Evolutionary conservation across 306 rosid genomes (phyloP), one percentile per base, ranked within the genome.

Genomic region (Trifolium pratense): DNA sequence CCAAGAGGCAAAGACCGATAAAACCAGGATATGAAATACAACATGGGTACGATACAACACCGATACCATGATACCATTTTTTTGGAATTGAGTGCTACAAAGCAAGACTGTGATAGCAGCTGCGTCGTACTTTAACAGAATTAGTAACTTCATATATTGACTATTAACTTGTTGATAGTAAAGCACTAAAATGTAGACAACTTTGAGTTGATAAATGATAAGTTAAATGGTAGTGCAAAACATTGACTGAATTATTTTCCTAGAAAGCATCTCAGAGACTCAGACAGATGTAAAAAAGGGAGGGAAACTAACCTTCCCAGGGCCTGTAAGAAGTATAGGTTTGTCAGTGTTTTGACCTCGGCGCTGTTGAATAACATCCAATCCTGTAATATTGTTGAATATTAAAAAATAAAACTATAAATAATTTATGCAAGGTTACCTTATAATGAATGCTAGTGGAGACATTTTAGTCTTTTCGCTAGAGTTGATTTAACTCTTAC

Each of bases 301-400:
- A 68, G 25, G 36, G 21, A 58, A 21, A 23, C 80, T 61, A 66
- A 89, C 98, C 96, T 94, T 94, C 59, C 98, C 97, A 12, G 94
- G 98, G 23, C 97, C 97, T 0, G 86, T 82, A 46, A 94, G 97
- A 68, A 94, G 98, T 70, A 87, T 63, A 32, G 96, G 96, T 76
- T 91, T 94, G 60, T 88, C 89, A 17, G 94, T 89, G 57, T 74
- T 84, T 85, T 76, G 91, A 71, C 97, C 88, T 67, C 98, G 89
- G 60, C 96, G 96, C 75, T 85, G 92, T 86, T 91, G 94, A 83
- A 94, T 91, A 62, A 86, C 85, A 81, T 87, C 91, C 78, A 94
- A 56, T 65, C 98, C 98, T 94, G 79, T 37, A 67, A 48, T 26
- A 67, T 60, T 17, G 40, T 52, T 0, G 0, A 71, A 13, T n/a